Evolutionary conservation across 1,284 basidiomycete genomes (phyloP).

Genomic region (Leccinum fuscescens): DNA sequence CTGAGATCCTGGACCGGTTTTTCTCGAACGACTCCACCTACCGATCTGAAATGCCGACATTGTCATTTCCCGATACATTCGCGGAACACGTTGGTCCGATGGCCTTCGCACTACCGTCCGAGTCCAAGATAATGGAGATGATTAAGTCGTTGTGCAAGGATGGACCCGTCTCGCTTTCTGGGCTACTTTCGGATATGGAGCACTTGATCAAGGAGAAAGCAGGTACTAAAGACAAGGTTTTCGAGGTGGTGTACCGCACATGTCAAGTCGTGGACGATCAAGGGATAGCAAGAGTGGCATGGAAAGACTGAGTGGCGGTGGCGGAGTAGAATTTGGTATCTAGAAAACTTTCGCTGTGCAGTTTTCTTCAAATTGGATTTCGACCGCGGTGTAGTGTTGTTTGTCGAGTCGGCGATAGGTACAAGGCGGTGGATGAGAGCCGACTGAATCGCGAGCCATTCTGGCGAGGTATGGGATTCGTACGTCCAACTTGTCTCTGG

Average conservation of each 20-base stretch:
- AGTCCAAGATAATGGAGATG: conserved; percentile 60
- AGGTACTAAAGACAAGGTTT: conserved; percentile 72
- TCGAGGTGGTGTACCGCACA: conserved; percentile 66
- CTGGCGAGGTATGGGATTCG: not conserved
- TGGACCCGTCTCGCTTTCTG: conserved; percentile 53
- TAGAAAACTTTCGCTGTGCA: not conserved
- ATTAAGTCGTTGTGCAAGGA: conserved; percentile 59
- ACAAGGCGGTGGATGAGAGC: conserved; percentile 1
- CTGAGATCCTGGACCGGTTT: conserved; percentile 57
- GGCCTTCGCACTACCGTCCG: conserved; percentile 65
- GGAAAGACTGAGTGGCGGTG: conserved; percentile 41
- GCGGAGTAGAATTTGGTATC: not conserved
- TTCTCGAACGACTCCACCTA: conserved; percentile 54
- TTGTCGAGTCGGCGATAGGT: conserved; percentile 8
- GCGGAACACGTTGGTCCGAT: conserved; percentile 38
- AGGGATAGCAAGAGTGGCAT: conserved; percentile 57
- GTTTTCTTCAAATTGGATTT: conserved; percentile 4
- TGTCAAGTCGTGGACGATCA: conserved; percentile 57
- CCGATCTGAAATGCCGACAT: conserved; percentile 45
- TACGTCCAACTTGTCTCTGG: not conserved
- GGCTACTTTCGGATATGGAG: conserved; percentile 60
- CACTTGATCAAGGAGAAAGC: conserved; percentile 52
- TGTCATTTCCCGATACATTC: conserved; percentile 44
- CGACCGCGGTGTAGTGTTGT: conserved; percentile 3
- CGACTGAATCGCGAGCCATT: conserved; percentile 3